Evolutionary conservation across 106 monocot genomes (phyloP).

Genomic region (Dactylorhiza incarnata): DNA sequence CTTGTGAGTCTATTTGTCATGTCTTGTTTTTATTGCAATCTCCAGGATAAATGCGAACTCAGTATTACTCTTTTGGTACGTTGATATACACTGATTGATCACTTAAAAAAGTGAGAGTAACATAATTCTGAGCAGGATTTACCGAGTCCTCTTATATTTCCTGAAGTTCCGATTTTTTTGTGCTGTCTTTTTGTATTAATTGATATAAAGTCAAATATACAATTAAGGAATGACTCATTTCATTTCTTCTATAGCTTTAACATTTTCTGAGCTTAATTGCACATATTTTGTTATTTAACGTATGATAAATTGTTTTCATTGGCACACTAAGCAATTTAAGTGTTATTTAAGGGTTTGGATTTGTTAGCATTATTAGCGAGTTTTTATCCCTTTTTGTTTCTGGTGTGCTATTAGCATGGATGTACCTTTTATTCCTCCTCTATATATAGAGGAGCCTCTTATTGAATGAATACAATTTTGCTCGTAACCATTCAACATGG

Average conservation of each 20-base stretch:
- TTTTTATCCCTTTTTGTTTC: no score
- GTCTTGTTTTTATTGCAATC: background rate
- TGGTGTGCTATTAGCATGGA: no score
- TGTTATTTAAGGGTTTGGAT: background rate
- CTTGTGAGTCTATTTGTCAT: background rate
- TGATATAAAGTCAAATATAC: background rate
- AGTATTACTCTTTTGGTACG: background rate
- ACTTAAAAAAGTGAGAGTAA: background rate
- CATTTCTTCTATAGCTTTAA: background rate
- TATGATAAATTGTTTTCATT: background rate
- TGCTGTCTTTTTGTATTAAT: background rate
- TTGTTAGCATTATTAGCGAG: no score
- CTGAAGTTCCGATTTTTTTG: background rate
- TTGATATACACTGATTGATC: background rate
- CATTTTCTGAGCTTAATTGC: background rate
- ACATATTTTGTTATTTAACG: background rate
- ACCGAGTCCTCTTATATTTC: background rate
- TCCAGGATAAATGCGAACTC: background rate
- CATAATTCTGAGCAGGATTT: background rate
- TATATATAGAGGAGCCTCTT: no score
- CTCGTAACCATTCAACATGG: no score
- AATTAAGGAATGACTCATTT: conserved; percentile 4
- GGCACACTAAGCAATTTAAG: background rate
- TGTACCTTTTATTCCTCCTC: no score
- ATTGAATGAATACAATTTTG: no score